Conservation (phyloP, 805 yeast genomes). For the Cyberlindnera euphorbiiphila region DNA sequence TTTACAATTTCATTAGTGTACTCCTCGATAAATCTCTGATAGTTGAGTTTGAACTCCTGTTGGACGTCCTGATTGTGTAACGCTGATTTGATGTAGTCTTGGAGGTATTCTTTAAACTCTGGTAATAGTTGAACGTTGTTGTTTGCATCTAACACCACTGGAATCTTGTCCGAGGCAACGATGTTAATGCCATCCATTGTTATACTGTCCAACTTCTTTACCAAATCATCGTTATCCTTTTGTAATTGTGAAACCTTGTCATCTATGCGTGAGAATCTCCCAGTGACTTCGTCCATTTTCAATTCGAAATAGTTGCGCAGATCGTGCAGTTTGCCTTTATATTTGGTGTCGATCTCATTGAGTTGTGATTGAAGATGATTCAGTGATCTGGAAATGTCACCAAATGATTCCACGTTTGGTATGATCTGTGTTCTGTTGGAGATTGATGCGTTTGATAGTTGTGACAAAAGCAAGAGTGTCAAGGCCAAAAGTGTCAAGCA, state of each 20-base stretch:
- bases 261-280: constrained; percentile 14
- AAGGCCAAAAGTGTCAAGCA: not conserved
- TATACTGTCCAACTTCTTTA: constrained; percentile 12
- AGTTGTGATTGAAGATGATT: constrained; percentile 25
- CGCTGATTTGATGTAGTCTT: constrained; percentile 10
- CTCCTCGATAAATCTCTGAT: constrained; percentile 15
- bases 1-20: constrained; percentile 18
- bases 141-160: constrained; percentile 18
- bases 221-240: constrained; percentile 9
- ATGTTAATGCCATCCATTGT: constrained; percentile 9
- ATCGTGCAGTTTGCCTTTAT: constrained; percentile 20
- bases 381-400: constrained; percentile 22
- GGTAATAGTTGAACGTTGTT: constrained; percentile 23
- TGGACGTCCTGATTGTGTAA: constrained; percentile 4
- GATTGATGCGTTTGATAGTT: not conserved
- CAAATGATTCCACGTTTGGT: constrained; percentile 15
- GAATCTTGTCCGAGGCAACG: constrained; percentile 11
- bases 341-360: constrained; percentile 21
- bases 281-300: constrained; percentile 17
- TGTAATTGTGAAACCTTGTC: constrained; percentile 4
- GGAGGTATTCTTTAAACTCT: constrained; percentile 21
- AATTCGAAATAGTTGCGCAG: constrained; percentile 20
- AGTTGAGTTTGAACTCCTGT: constrained; percentile 15
- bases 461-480: not conserved
- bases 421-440: constrained; percentile 13